phyloP scores from a whole-genome alignment of 768 basidiomycete genomes.

The Kwoniella heveanensis region DNA sequence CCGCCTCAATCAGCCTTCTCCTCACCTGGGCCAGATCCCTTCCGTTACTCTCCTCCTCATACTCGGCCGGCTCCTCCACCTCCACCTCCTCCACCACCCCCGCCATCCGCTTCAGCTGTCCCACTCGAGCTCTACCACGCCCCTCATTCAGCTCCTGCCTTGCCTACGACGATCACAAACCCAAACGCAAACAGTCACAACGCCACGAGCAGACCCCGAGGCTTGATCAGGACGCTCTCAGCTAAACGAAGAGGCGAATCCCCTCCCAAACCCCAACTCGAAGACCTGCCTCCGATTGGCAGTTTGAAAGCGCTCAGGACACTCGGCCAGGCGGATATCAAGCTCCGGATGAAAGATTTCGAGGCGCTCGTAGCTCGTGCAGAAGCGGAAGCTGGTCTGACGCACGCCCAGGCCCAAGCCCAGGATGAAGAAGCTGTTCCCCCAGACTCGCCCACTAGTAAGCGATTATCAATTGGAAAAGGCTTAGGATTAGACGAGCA shows the following conservation, averaged over 20 bases:
- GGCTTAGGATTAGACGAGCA: background rate
- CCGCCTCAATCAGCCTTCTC: background rate
- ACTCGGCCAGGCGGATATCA: conserved; percentile 1
- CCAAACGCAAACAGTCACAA: too few species aligned
- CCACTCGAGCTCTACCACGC: conserved; percentile 10
- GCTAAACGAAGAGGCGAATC: conserved; percentile 5
- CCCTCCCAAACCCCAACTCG: background rate
- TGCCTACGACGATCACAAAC: background rate
- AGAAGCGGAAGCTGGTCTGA: conserved; percentile 11
- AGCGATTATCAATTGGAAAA: background rate
- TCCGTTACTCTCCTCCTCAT: conserved; percentile 12
- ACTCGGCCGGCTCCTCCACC: background rate
- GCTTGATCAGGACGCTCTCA: conserved; percentile 11
- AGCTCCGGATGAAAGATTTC: conserved; percentile 9
- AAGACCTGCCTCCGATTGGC: background rate
- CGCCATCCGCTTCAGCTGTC: conserved; percentile 1
- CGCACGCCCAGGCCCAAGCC: too few species aligned
- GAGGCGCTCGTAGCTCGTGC: conserved; percentile 11
- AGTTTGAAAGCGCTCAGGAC: conserved; percentile 8
- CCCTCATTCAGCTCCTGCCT: conserved; percentile 17
- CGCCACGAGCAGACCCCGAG: conserved; percentile 2
- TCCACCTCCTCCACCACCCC: background rate
- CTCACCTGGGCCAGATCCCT: conserved; percentile 12
- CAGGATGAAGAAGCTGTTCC: background rate
- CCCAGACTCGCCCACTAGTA: background rate